phyloP scores from a whole-genome alignment of 1,284 basidiomycete genomes.

The Schizopora paradoxa region DNA sequence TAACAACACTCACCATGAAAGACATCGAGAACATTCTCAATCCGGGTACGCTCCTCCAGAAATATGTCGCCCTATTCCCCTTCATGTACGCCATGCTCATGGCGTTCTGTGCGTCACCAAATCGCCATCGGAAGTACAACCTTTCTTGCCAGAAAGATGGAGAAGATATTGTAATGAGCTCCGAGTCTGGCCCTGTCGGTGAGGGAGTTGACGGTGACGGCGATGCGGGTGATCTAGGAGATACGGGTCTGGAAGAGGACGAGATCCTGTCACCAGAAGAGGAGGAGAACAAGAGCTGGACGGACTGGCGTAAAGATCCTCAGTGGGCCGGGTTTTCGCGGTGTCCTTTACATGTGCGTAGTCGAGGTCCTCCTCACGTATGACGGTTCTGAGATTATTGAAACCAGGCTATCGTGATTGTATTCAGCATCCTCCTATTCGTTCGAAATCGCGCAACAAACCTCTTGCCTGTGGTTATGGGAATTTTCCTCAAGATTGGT shows the following conservation, averaged over 20 bases:
- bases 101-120: slow-evolving; percentile 10
- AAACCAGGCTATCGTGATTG: slow-evolving; percentile 22
- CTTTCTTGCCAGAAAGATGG: slow-evolving; percentile 1
- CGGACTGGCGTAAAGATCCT: slow-evolving; percentile 1
- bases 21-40: slow-evolving; percentile 4
- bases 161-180: too few relatives aligned
- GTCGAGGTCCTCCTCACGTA: slow-evolving; percentile 18
- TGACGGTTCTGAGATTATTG: slow-evolving; percentile 15
- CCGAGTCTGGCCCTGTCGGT: too few relatives aligned
- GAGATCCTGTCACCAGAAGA: slow-evolving; percentile 15
- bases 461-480: slow-evolving; percentile 24
- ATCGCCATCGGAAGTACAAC: slow-evolving; percentile 6
- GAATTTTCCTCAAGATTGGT: slow-evolving; percentile 27
- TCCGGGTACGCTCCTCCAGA: slow-evolving; percentile 3
- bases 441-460: slow-evolving; percentile 27
- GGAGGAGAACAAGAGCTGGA: slow-evolving; percentile 16
- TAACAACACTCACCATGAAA: not conserved
- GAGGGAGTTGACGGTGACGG: too few relatives aligned
- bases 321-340: not conserved
- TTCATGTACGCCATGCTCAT: slow-evolving; percentile 8
- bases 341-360: not conserved
- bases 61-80: slow-evolving; percentile 9
- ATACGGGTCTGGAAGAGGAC: slow-evolving; percentile 2
- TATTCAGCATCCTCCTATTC: slow-evolving; percentile 25
- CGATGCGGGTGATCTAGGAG: not conserved